Conservation (phyloP, 2,329 filamentous ascomycete species). For the Xylaria sp. region DNA sequence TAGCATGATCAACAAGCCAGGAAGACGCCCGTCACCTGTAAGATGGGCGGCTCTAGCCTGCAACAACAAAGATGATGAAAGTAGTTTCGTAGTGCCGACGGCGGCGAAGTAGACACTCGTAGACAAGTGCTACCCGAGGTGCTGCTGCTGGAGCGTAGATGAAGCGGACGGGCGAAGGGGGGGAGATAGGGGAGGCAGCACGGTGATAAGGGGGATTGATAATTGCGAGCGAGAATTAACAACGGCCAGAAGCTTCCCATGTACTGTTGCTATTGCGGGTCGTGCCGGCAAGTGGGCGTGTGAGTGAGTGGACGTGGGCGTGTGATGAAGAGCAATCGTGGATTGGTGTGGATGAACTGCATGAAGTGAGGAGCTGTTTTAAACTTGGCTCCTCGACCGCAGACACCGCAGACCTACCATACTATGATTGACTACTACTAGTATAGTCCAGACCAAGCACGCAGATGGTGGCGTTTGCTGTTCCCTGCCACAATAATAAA, state of each 20-base stretch:
- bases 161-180: conserved; percentile 24
- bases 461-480: conserved; percentile 14
- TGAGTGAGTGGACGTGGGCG: conserved; percentile 22
- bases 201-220: conserved; percentile 23
- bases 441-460: conserved; percentile 11
- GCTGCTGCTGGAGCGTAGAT: conserved; percentile 16
- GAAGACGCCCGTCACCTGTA: conserved; percentile 21
- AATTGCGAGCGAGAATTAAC: conserved; percentile 25
- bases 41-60: conserved; percentile 28
- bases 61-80: conserved; percentile 20
- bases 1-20: conserved; percentile 47
- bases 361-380: conserved; percentile 36
- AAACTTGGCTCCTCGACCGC: conserved; percentile 18
- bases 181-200: conserved; percentile 17
- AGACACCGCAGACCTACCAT: too few species aligned
- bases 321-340: conserved; percentile 26
- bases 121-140: conserved; percentile 18
- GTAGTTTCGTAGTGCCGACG: conserved; percentile 13
- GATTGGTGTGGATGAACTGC: conserved; percentile 36
- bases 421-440: not conserved
- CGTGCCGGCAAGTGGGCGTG: conserved; percentile 33
- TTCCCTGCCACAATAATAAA: not conserved
- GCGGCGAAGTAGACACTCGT: conserved; percentile 23
- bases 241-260: conserved; percentile 22
- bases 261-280: conserved; percentile 25